A percentile compares a stretch with the other conserved stretches of the same genome.
Evolutionary conservation across 106 monocot species (phyloP).

Genomic region (Allium fistulosum): DNA sequence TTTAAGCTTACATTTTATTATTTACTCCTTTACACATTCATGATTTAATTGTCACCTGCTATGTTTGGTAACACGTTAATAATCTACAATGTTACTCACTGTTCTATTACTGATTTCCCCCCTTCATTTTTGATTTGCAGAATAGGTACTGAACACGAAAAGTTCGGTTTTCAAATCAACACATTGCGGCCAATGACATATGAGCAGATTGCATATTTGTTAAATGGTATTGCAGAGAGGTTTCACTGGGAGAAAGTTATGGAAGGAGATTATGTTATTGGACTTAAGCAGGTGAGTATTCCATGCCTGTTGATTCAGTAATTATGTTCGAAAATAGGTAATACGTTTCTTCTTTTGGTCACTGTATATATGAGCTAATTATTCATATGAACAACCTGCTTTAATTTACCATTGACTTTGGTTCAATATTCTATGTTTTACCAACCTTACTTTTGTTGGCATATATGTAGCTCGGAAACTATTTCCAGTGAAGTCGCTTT

Average conservation of each 20-base stretch:
- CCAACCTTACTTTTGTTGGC: too few relatives aligned
- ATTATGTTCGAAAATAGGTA: too few relatives aligned
- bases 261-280: conserved; percentile 80
- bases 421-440: too few relatives aligned
- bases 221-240: conserved; percentile 80
- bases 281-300: conserved; percentile 76
- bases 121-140: conserved; percentile 31
- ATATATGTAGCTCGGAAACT: too few relatives aligned
- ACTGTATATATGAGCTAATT: conserved; percentile 2
- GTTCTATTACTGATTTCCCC: neutral
- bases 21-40: neutral
- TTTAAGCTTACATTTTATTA: neutral
- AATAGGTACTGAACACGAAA: conserved; percentile 99
- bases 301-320: too few relatives aligned
- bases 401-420: neutral
- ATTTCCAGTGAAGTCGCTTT: too few relatives aligned
- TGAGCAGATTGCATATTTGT: conserved; percentile 80
- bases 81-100: conserved; percentile 1
- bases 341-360: neutral
- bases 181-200: conserved; percentile 81
- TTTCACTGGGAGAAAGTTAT: conserved; percentile 98
- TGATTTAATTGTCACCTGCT: neutral
- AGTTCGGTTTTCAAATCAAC: conserved; percentile 84
- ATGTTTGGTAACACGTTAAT: neutral
- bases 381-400: conserved; percentile 3